These are phyloP conservation scores for Amorphotheca resinae DNA, from an alignment of 495 filamentous ascomycete genomes.

Conservation along the genomic window DNA sequence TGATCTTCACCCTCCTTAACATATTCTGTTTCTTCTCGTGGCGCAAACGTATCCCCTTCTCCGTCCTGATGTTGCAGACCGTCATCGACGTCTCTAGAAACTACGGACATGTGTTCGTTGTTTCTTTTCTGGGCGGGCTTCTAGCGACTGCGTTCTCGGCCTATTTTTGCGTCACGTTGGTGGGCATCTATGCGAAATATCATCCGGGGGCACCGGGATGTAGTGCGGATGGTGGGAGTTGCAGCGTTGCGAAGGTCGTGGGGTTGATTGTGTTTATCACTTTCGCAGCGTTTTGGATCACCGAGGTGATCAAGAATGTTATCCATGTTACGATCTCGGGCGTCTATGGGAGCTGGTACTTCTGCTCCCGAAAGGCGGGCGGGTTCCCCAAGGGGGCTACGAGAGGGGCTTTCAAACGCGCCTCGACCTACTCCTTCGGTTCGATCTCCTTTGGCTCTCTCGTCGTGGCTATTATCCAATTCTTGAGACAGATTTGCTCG, in stretches of 20 bases:
- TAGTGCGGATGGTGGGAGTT: constrained; percentile 45
- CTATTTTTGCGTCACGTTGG: constrained; percentile 47
- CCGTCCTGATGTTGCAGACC: constrained; percentile 78
- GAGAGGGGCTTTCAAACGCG: constrained; percentile 59
- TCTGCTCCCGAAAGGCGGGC: constrained; percentile 47
- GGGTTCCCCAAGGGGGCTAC: constrained; percentile 64
- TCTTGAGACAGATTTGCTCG: constrained; percentile 63
- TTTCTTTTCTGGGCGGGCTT: constrained; percentile 69
- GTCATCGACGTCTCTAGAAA: constrained; percentile 73
- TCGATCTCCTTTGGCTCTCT: constrained; percentile 79
- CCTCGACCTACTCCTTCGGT: constrained; percentile 83
- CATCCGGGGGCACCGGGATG: constrained; percentile 60
- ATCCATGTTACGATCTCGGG: constrained; percentile 81
- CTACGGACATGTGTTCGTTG: constrained; percentile 77
- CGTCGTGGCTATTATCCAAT: constrained; percentile 77
- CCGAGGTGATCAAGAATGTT: constrained; percentile 83
- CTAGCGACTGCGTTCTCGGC: constrained; percentile 59
- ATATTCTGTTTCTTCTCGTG: constrained; percentile 72
- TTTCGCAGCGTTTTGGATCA: constrained; percentile 86
- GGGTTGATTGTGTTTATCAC: constrained; percentile 78
- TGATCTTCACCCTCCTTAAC: constrained; percentile 67
- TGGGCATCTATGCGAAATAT: constrained; percentile 67
- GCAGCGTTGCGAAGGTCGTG: constrained; percentile 62
- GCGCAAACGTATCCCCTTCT: constrained; percentile 81
- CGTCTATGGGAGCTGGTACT: constrained; percentile 91